Evolutionary conservation across 2,329 filamentous ascomycete genomes (phyloP), one percentile per base, ranked within the genome.

Genomic region (Hypoxylon rubiginosum): DNA sequence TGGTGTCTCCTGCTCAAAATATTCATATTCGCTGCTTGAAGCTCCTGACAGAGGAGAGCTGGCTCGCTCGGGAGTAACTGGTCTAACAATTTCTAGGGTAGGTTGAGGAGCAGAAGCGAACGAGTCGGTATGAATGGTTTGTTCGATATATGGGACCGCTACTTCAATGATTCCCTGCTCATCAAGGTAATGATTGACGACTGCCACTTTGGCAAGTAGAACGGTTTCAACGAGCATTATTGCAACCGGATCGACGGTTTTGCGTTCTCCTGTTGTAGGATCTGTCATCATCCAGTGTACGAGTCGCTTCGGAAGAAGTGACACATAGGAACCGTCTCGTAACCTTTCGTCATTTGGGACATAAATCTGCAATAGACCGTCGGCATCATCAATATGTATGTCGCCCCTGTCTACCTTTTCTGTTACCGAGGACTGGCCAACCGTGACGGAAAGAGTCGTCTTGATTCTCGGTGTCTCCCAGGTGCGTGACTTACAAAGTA

Each of bases 391-490:
- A 21, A 72, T 66, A 48, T 72, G 66, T 2, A 71, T 34, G 0
- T 72, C 65, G 5, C 70, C 71, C 13, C 49, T 62, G 1, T 71
- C 60, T 6, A 72, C 62, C 1, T 72, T 48, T 3, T 74, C 68
- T 0, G 57, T 43, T 0, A 75, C 19, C 0, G 58, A 13, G 1
- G 51, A 51, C 0, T 72, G 75, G 2, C 76, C 76, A 36, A 79
- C 76, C 0, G 59, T 68, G 0, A 82, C 49, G 4, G 62, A 56
- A 0, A 80, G 67, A 2, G 70, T 65, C 0, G 75, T 72, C 0
- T 71, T 71, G 15, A 82, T 79, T n/a, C n/a, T n/a, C 1, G 28
- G 0, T 64, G 79, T 77, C 62, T 80, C 77, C 17, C 70, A 71
- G 1, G 76, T 69, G 8, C 75, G 26, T 4, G 74, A 46, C 4